Evolutionary conservation across 768 basidiomycete genomes (phyloP).

Genomic region (Podaxis rugospora): DNA sequence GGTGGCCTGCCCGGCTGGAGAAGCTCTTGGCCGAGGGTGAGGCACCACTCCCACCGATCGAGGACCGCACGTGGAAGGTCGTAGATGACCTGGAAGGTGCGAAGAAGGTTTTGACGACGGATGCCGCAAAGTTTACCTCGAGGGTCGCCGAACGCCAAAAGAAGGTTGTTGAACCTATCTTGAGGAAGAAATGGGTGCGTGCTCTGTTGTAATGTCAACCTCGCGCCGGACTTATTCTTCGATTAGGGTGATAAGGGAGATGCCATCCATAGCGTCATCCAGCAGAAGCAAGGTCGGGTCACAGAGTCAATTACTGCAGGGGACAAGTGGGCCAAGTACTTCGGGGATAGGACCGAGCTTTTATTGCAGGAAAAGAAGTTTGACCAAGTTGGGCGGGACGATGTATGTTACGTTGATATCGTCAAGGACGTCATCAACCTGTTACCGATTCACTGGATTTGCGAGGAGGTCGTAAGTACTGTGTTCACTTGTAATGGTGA

Average conservation of each 20-base stretch:
- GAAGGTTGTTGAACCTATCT: conserved; percentile 20
- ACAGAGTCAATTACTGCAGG: conserved; percentile 5
- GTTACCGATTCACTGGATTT: conserved; percentile 59
- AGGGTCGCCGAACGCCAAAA: conserved; percentile 29
- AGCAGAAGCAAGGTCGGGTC: conserved; percentile 13
- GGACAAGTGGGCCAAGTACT: conserved; percentile 21
- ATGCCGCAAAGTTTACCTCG: conserved; percentile 25
- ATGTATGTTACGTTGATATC: conserved; percentile 45
- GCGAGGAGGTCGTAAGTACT: conserved; percentile 48
- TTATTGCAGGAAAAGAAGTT: conserved; percentile 34
- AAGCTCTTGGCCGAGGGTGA: not conserved
- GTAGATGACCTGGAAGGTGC: conserved; percentile 31
- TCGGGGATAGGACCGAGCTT: conserved; percentile 25
- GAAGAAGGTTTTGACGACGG: conserved; percentile 24
- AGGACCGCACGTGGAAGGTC: conserved; percentile 17
- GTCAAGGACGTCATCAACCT: conserved; percentile 65
- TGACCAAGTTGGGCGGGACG: conserved; percentile 20
- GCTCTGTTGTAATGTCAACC: not conserved
- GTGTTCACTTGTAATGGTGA: not conserved
- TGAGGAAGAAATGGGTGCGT: conserved; percentile 21
- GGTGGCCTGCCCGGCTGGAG: conserved; percentile 37
- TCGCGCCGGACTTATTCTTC: not conserved
- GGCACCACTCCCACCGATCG: not conserved
- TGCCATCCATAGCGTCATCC: conserved; percentile 12
- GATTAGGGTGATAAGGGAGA: conserved; percentile 7